These are phyloP conservation scores for Aureobasidium subglaciale DNA, from an alignment of 2,329 filamentous ascomycete species.

Conservation along the genomic window DNA sequence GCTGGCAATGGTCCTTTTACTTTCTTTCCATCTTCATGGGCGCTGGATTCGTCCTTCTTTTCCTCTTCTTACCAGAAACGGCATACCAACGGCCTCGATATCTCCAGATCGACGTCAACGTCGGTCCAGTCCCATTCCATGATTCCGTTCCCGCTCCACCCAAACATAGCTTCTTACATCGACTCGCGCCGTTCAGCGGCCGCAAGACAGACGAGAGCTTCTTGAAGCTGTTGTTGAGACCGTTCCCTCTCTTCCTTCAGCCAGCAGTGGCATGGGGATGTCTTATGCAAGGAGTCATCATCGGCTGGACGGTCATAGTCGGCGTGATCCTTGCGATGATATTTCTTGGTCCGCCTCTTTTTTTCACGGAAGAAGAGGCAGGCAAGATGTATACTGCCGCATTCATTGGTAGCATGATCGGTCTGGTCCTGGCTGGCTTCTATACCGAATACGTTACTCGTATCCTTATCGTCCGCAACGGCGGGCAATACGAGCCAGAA, in stretches of 20 bases:
- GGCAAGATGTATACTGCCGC: slow-evolving; percentile 85
- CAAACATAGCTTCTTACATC: slow-evolving; percentile 26
- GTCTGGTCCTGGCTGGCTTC: slow-evolving; percentile 65
- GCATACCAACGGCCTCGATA: slow-evolving; percentile 60
- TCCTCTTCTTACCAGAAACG: slow-evolving; percentile 81
- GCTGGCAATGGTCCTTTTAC: slow-evolving; percentile 87
- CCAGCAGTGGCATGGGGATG: slow-evolving; percentile 77
- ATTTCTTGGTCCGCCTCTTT: slow-evolving; percentile 73
- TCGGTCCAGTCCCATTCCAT: neutral
- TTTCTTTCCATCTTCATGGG: slow-evolving; percentile 78
- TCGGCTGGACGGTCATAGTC: slow-evolving; percentile 94
- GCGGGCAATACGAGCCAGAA: slow-evolving; percentile 82
- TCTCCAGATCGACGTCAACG: slow-evolving; percentile 48
- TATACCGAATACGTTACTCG: slow-evolving; percentile 67
- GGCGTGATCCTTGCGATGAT: slow-evolving; percentile 73
- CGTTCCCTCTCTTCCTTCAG: slow-evolving; percentile 75
- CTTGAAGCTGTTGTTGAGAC: slow-evolving; percentile 57
- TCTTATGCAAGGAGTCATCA: slow-evolving; percentile 80
- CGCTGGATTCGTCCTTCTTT: slow-evolving; percentile 59
- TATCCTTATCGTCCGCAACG: slow-evolving; percentile 64
- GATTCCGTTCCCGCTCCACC: neutral
- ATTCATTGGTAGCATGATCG: slow-evolving; percentile 73
- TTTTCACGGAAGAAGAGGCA: slow-evolving; percentile 71
- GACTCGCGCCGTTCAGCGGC: slow-evolving; percentile 66
- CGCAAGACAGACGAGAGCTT: slow-evolving; percentile 74